These are phyloP conservation scores for Closterium sp. DNA, from an alignment of 139 green algal species.

Conservation along the genomic window DNA sequence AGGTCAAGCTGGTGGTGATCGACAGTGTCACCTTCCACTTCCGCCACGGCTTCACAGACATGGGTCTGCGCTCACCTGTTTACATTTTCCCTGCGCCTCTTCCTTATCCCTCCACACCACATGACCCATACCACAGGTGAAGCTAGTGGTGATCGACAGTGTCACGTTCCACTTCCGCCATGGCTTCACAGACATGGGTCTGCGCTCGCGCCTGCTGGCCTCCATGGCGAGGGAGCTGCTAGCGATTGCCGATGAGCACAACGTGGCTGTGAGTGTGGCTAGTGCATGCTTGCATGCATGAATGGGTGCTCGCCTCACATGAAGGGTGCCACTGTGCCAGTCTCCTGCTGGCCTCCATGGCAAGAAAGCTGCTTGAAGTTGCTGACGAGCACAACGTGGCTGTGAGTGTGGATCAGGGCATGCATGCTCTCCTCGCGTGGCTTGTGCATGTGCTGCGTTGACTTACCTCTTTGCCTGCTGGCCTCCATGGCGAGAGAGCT, in stretches of 20 bases:
- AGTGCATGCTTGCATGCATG: too few relatives aligned
- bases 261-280: slow-evolving; percentile 80
- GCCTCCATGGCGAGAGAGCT: slow-evolving; percentile 76
- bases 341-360: too few relatives aligned
- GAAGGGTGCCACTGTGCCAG: too few relatives aligned
- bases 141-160: slow-evolving; percentile 81
- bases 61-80: background rate
- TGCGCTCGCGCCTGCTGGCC: slow-evolving; percentile 70
- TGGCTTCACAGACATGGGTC: slow-evolving; percentile 75
- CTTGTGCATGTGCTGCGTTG: too few relatives aligned
- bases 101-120: too few relatives aligned
- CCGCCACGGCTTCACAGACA: slow-evolving; percentile 68
- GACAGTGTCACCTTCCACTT: slow-evolving; percentile 75
- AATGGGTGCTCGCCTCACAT: too few relatives aligned
- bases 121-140: slow-evolving; percentile 38
- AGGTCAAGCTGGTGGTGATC: too few relatives aligned
- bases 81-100: too few relatives aligned
- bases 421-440: background rate
- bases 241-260: slow-evolving; percentile 62
- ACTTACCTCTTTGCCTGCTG: slow-evolving; percentile 64
- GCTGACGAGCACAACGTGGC: too few relatives aligned
- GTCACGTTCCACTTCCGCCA: slow-evolving; percentile 90
- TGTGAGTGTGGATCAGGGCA: too few relatives aligned
- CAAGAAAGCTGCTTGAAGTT: too few relatives aligned
- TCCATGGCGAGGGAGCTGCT: slow-evolving; percentile 80